Percentiles rank a stretch among this genome's conserved stretches.
phyloP scores from a whole-genome alignment of 1,284 basidiomycete genomes.

The Amylostereum areolatum region DNA sequence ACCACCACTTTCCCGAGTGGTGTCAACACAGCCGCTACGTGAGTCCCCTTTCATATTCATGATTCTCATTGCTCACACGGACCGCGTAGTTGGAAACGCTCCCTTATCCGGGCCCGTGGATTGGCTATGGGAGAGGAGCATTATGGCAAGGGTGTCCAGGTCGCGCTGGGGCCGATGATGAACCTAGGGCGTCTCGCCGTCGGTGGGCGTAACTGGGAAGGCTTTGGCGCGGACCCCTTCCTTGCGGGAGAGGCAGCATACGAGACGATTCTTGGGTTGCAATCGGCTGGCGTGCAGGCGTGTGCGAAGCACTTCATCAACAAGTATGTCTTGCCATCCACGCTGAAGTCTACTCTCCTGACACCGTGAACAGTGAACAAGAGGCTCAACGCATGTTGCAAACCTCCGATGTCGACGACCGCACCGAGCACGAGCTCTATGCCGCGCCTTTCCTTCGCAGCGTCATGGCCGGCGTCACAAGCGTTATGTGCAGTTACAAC shows the following conservation, averaged over 20 bases:
- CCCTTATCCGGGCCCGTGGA: conserved; percentile 55
- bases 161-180: conserved; percentile 53
- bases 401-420: conserved; percentile 70
- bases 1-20: conserved; percentile 12
- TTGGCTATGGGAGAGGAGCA: conserved; percentile 70
- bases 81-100: conserved; percentile 42
- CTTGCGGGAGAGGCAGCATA: conserved; percentile 67
- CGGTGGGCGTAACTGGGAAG: conserved; percentile 71
- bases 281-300: conserved; percentile 67
- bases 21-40: conserved; percentile 2
- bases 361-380: conserved; percentile 44
- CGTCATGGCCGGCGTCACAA: conserved; percentile 69
- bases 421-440: conserved; percentile 73
- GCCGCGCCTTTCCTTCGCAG: conserved; percentile 68
- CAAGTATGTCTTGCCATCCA: conserved; percentile 40
- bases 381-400: conserved; percentile 51
- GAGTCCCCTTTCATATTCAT: not conserved
- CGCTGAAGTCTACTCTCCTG: not conserved
- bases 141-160: conserved; percentile 67
- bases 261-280: conserved; percentile 72
- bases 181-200: conserved; percentile 40
- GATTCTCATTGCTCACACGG: conserved; percentile 6
- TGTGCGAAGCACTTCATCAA: conserved; percentile 76
- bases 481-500: conserved; percentile 77
- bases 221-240: conserved; percentile 71